Base-by-base conservation (phyloP, 2,329 filamentous ascomycete genomes). In the Verticillium zaregamsianum region DNA sequence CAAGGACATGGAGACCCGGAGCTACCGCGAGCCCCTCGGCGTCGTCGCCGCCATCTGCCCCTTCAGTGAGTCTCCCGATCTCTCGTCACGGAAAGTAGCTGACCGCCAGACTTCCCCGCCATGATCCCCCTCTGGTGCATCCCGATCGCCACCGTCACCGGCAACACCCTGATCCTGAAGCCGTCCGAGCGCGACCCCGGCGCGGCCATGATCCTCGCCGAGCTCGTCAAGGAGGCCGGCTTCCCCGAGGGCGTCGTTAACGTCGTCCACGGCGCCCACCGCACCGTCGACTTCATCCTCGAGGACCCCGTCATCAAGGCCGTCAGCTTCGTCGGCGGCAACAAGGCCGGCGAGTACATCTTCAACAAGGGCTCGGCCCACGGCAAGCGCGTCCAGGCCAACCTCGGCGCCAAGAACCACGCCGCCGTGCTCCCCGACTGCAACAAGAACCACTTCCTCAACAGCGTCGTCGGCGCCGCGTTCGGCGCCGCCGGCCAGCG, bases 61-160 rank as follows among this genome's bases (percentile, higher is more conserved):
- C 2, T 95, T 95, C 73, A 95, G 89, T 92, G 74, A 75, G 88
- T 79, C n/a, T 20, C 17, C 33, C 33, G 5, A 11, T 5, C 2
- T 14, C 33, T 14, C 7, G 33, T 39, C 49, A 28, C 28, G 28
- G 28, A 28, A 6, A 1, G 28, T 28, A 28, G 28, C 28, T 28
- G 28, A 28, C 28, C 28, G n/a, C 59, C 64, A 91, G 89, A 95
- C 81, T 95, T 95, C 79, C 91, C 91, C 54, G 91, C 91, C 69
- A 96, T 96, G 91, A 95, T 96, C 74, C 92, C 91, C 3, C 83
- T 96, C n/a, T 96, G 91, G 91, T 92, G 86, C 64, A 93, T 96
- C 65, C 92, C 91, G 45, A 90, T 95, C 68, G 91, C 91, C 56
- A 91, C 91, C 54, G 86, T 93, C 32, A 92, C 90, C 20, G 91